These are phyloP conservation scores for Russula sp. DNA, from an alignment of 768 basidiomycete species.

Conservation along the genomic window DNA sequence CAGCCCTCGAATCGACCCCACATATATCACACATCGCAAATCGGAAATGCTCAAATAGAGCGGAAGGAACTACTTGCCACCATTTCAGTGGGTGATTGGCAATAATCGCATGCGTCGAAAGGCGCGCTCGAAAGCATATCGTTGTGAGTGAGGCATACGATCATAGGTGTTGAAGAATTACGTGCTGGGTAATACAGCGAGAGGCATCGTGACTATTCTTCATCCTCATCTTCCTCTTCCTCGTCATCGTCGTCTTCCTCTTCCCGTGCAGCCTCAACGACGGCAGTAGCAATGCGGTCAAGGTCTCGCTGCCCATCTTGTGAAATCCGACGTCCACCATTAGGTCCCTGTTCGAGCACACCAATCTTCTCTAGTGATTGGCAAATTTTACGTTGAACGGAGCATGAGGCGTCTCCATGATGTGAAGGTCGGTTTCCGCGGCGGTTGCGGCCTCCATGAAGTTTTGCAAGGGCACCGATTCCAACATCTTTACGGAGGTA, in stretches of 20 bases:
- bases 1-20: neutral
- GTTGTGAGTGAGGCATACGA: constrained; percentile 8
- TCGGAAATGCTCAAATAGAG: neutral
- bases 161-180: constrained; percentile 13
- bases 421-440: constrained; percentile 96
- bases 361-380: constrained; percentile 99
- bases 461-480: constrained; percentile 88
- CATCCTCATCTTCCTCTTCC: constrained; percentile 52
- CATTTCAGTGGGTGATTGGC: neutral
- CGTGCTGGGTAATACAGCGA: constrained; percentile 2
- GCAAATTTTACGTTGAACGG: constrained; percentile 91
- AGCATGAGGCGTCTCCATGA: constrained; percentile 79
- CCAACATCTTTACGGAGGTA: constrained; percentile 98
- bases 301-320: constrained; percentile 96
- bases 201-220: constrained; percentile 12
- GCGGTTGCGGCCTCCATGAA: constrained; percentile 93
- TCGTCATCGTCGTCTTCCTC: constrained; percentile 69
- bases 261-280: constrained; percentile 70
- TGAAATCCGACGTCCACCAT: constrained; percentile 92
- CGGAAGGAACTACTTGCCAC: neutral
- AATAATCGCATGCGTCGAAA: neutral
- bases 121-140: constrained; percentile 1
- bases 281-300: constrained; percentile 88
- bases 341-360: constrained; percentile 87
- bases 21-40: neutral